These are phyloP conservation scores for Phoma sp. DNA, from an alignment of 2,329 filamentous ascomycete genomes.

Conservation along the genomic window DNA sequence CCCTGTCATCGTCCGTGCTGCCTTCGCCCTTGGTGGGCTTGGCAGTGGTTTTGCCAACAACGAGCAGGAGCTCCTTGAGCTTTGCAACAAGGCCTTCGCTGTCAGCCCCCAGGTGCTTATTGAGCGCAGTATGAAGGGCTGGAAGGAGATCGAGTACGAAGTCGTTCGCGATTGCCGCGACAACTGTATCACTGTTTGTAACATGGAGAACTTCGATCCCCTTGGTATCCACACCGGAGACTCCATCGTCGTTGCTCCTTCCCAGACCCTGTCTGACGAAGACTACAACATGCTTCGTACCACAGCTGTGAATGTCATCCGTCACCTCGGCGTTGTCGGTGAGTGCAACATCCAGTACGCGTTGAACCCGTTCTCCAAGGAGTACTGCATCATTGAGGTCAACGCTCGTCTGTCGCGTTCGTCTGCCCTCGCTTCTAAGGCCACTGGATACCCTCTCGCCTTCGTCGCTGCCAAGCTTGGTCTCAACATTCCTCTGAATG, in stretches of 20 bases:
- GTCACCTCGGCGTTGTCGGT: slow-evolving; percentile 94
- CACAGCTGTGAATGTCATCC: slow-evolving; percentile 95
- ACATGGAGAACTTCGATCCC: slow-evolving; percentile 99
- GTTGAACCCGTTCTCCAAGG: slow-evolving; percentile 89
- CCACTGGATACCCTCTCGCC: slow-evolving; percentile 92
- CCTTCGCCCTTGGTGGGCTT: slow-evolving; percentile 92
- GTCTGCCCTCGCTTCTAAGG: slow-evolving; percentile 94
- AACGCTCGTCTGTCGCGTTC: slow-evolving; percentile 95
- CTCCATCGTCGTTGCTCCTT: slow-evolving; percentile 96
- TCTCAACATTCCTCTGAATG: slow-evolving; percentile 91
- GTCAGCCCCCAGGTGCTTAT: slow-evolving; percentile 95
- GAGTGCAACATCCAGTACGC: slow-evolving; percentile 99
- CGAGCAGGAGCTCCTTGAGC: slow-evolving; percentile 78
- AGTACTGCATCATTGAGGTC: slow-evolving; percentile 99
- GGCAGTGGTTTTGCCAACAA: slow-evolving; percentile 96
- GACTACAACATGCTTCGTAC: slow-evolving; percentile 99
- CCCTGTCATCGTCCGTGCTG: slow-evolving; percentile 95
- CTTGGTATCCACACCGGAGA: slow-evolving; percentile 98
- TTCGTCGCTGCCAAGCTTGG: slow-evolving; percentile 98
- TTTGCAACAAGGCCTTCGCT: slow-evolving; percentile 94
- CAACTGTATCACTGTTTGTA: slow-evolving; percentile 99
- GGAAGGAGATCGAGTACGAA: slow-evolving; percentile 99
- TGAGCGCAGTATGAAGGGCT: slow-evolving; percentile 98
- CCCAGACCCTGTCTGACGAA: slow-evolving; percentile 93
- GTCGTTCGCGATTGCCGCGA: slow-evolving; percentile 94